Percentiles rank a stretch among this genome's conserved stretches.
These are phyloP conservation scores for Camptophora hylomeconis DNA, from an alignment of 2,329 filamentous ascomycete species.

Conservation along the genomic window DNA sequence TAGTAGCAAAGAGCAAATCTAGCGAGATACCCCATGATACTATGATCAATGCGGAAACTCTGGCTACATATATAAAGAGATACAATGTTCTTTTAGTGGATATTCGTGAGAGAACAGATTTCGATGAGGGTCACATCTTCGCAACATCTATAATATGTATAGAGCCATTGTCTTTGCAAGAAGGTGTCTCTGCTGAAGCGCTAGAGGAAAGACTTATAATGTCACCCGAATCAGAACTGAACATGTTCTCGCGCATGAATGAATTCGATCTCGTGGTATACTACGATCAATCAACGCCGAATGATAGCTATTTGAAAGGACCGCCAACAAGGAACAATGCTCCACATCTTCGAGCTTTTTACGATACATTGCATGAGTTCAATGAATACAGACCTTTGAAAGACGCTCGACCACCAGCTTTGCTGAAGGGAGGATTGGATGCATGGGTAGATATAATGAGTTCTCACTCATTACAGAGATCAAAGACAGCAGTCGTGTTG, in stretches of 20 bases:
- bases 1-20: slow-evolving; percentile 30
- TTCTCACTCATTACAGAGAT: slow-evolving; percentile 46
- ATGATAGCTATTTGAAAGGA: slow-evolving; percentile 40
- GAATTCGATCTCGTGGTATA: slow-evolving; percentile 81
- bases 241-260: slow-evolving; percentile 57
- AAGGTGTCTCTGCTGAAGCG: slow-evolving; percentile 52
- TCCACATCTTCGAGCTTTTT: slow-evolving; percentile 55
- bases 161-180: slow-evolving; percentile 64
- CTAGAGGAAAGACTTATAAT: slow-evolving; percentile 38
- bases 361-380: slow-evolving; percentile 70
- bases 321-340: slow-evolving; percentile 31
- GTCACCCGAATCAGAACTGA: slow-evolving; percentile 48
- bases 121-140: slow-evolving; percentile 80
- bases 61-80: slow-evolving; percentile 55
- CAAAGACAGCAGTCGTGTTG: slow-evolving; percentile 40
- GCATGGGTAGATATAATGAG: slow-evolving; percentile 82
- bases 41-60: slow-evolving; percentile 54
- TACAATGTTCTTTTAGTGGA: slow-evolving; percentile 72
- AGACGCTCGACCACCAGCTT: slow-evolving; percentile 52
- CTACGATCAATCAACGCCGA: slow-evolving; percentile 63
- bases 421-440: slow-evolving; percentile 70
- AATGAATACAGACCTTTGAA: slow-evolving; percentile 65
- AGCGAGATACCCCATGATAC: slow-evolving; percentile 40
- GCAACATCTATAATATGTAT: slow-evolving; percentile 76
- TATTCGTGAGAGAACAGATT: slow-evolving; percentile 65